phyloP scores from a whole-genome alignment of 2,329 filamentous ascomycete genomes.

The Beauveria sp. region DNA sequence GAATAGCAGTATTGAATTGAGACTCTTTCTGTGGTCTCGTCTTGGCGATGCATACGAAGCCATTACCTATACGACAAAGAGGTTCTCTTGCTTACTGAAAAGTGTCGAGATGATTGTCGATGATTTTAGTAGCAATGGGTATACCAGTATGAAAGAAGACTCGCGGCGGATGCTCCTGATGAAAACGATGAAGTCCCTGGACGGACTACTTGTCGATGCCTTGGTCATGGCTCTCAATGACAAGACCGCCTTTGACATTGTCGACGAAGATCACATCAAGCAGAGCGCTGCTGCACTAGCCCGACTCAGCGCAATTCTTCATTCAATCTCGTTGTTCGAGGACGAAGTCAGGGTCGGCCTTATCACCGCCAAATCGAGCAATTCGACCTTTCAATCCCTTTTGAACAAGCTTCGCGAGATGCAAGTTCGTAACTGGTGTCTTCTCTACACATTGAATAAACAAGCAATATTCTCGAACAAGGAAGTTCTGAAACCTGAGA shows the following conservation, averaged over 20 bases:
- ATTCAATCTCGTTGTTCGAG: slow-evolving; percentile 73
- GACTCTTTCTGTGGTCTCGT: slow-evolving; percentile 82
- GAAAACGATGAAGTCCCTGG: slow-evolving; percentile 69
- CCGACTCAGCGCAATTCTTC: slow-evolving; percentile 65
- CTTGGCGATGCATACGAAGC: slow-evolving; percentile 82
- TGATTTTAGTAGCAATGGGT: slow-evolving; percentile 55
- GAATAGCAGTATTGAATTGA: slow-evolving; percentile 71
- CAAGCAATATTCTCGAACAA: slow-evolving; percentile 64
- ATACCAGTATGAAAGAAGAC: slow-evolving; percentile 48
- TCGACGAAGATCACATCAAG: slow-evolving; percentile 71
- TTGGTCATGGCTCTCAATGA: slow-evolving; percentile 64
- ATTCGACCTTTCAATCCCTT: slow-evolving; percentile 44
- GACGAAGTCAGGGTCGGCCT: slow-evolving; percentile 79
- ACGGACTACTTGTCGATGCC: slow-evolving; percentile 65
- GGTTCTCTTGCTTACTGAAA: slow-evolving; percentile 78
- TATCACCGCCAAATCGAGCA: slow-evolving; percentile 48
- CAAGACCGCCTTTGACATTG: slow-evolving; percentile 66
- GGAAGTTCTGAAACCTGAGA: slow-evolving; percentile 57
- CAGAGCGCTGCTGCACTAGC: slow-evolving; percentile 65
- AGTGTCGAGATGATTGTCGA: slow-evolving; percentile 76
- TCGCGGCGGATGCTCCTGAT: slow-evolving; percentile 65
- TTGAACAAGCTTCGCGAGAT: slow-evolving; percentile 74
- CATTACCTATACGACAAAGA: slow-evolving; percentile 80
- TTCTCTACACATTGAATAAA: slow-evolving; percentile 75
- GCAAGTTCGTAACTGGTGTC: slow-evolving; percentile 78